These are phyloP conservation scores for Claviceps quebecensis DNA, from an alignment of 2,329 filamentous ascomycete species.

Conservation along the genomic window DNA sequence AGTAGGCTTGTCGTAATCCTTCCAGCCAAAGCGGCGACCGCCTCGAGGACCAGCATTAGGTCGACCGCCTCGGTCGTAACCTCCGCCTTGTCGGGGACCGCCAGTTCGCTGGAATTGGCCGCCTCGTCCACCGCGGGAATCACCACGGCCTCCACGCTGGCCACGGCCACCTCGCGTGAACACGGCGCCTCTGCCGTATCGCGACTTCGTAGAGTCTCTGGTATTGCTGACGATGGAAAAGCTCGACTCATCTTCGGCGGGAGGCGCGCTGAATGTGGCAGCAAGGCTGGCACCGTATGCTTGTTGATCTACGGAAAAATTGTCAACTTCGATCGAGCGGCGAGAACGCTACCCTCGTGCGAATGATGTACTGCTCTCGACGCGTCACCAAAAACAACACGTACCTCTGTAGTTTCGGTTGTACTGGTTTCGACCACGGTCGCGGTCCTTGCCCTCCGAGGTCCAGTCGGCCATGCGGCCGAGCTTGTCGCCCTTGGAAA, in stretches of 20 bases:
- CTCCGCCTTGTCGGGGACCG: conserved; percentile 47
- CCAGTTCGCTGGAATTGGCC: conserved; percentile 57
- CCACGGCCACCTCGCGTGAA: conserved; percentile 73
- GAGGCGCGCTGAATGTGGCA: conserved; percentile 77
- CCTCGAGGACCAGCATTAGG: conserved; percentile 53
- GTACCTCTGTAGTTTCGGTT: conserved; percentile 84
- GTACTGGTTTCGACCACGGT: conserved; percentile 70
- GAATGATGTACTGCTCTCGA: no score
- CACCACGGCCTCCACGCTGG: conserved; percentile 55
- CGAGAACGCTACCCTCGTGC: neutral
- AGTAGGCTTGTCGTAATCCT: conserved; percentile 95
- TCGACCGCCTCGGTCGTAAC: conserved; percentile 62
- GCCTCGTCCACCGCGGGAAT: conserved; percentile 42
- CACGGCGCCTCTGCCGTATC: conserved; percentile 80
- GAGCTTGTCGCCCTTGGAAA: conserved; percentile 96
- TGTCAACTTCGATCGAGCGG: neutral
- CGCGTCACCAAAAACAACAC: neutral
- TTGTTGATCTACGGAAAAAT: conserved; percentile 59
- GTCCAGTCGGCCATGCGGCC: conserved; percentile 99
- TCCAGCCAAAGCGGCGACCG: conserved; percentile 90
- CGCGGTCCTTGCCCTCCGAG: conserved; percentile 72
- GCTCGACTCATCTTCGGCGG: conserved; percentile 86
- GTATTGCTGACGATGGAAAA: conserved; percentile 98
- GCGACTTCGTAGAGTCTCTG: conserved; percentile 68
- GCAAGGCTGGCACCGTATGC: conserved; percentile 85